phyloP scores from a whole-genome alignment of 306 rosid genomes.

The Carpinus viminea region DNA sequence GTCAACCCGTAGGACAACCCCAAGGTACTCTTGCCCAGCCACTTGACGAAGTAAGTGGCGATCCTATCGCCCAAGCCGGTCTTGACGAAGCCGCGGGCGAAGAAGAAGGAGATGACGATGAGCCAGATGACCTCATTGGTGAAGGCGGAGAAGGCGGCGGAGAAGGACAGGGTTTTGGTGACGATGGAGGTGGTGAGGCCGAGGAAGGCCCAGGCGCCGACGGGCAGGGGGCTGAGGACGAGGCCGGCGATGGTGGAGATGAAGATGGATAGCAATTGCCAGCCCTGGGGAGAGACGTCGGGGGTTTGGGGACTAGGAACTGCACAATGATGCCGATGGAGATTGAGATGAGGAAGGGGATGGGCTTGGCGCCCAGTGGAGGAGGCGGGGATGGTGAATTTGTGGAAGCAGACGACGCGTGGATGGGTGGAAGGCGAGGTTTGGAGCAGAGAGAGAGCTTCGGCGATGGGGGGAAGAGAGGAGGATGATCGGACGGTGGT shows the following conservation, averaged over 20 bases:
- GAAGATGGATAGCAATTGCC: constrained; percentile 92
- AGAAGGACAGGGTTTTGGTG: constrained; percentile 63
- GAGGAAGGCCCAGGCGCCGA: constrained; percentile 95
- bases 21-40: constrained; percentile 86
- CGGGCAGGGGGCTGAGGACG: constrained; percentile 83
- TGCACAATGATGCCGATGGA: constrained; percentile 63
- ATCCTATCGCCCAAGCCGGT: constrained; percentile 91
- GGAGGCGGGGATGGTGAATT: constrained; percentile 13
- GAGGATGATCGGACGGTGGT: constrained; percentile 40
- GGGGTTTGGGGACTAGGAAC: constrained; percentile 71
- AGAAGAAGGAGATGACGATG: constrained; percentile 93
- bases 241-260: constrained; percentile 86
- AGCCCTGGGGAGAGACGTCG: constrained; percentile 68
- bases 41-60: constrained; percentile 85
- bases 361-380: constrained; percentile 58
- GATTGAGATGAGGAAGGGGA: constrained; percentile 62
- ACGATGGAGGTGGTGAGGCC: constrained; percentile 65
- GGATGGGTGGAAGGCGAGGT: constrained; percentile 27
- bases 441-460: constrained; percentile 32
- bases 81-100: constrained; percentile 94
- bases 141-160: constrained; percentile 79
- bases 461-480: constrained; percentile 24
- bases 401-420: neutral
- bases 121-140: constrained; percentile 93
- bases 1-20: constrained; percentile 88